Base-by-base conservation (phyloP, 768 basidiomycete species). In the Coprinopsis strossmayeri region DNA sequence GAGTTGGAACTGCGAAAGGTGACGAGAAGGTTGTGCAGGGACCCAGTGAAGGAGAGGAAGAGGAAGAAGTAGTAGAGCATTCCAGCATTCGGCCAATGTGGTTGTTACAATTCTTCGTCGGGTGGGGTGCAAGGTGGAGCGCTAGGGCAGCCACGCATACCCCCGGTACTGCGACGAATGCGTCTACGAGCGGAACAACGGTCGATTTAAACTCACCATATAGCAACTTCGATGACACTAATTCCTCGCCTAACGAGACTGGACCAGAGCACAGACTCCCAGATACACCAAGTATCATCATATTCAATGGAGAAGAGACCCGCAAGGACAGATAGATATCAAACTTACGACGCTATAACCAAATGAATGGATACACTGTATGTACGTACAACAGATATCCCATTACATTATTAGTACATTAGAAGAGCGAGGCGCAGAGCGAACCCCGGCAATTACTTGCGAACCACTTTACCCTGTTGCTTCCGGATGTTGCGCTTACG, bases 61-160 rank as follows among this genome's bases (percentile, higher is more conserved):
- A 78, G 44, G 80, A 77, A 48, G 77, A 77, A 49, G 77, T 75
- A 34, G 77, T 81, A 39, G 72, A 73, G 58, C 73, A 80, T 62
- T 73, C 73, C 26, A 68, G 66, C 18, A 79, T 85, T 61, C 79
- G 78, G 47, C 85, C 86, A 30, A 81, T 87, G 72, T 89, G 87
- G 87, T 60, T 88, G 46, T 65, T 90, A 57, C 70, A 74, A 57
- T 78, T 88, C 64, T 85, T 90, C 62, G 87, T 81, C 39, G 84
- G 82, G 50, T 88, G 84, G 85, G 83, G 81, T 5, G 77, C 78
- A 34, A 74, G 73, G 53, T 78, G 84, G 78, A 76, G 76, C 45
- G 72, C 74, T 7, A 45, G 43, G 24, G 44, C 43, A 9, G 41
- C 41, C 3, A 42, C 20, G 9, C 20, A 23, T 25, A 21, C 12